Evolutionary conservation across 768 basidiomycete species (phyloP), one percentile per base, ranked within the genome.

Genomic region (Russula sp.): DNA sequence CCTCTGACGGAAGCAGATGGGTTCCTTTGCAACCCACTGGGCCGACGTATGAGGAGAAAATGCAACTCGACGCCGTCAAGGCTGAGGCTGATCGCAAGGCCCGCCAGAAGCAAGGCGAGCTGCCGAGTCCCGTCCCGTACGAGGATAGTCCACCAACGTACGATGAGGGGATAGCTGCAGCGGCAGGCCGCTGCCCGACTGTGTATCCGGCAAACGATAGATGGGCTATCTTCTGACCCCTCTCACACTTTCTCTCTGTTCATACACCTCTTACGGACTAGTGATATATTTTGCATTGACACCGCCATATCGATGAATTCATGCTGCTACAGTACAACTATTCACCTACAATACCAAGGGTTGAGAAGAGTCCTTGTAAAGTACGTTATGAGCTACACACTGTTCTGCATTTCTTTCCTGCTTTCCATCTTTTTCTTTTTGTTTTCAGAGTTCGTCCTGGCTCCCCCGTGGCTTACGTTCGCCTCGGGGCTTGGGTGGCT

Each of bases 81-180:
- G 91, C 91, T 9, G 91, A 93, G 71, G 86, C 83, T 7, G 91
- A 94, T 68, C 82, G 91, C 65, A 93, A 91, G 72, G 87, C 87
- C 13, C 79, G 79, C 39, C 85, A 85, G 64, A 76, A 79, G 9
- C 75, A 75, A 47, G 75, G 75, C 14, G 89, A 91, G 48, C 44
- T 32, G 4, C 52, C 35, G 20, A 55, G 51, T 31, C 61, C 63
- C 11, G 67, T 65, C 49, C 51, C 62, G 37, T 78, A 78, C 53
- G 74, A 81, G 16, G 88, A 89, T 18, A 78, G 75, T 42, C 89
- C 89, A 14, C 88, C 89, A 34, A 77, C 74, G 56, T 91, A 91
- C 69, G 88, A 90, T 32, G 76, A 77, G 16, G 82, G 81, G 20
- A 70, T n/a, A 13, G 31, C 20, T 4, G 7, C 10, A 1, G 57